Evolutionary conservation across 176 grass and related monocot species (phyloP).

Genomic region (Rhipidocladum racemiflorum): DNA sequence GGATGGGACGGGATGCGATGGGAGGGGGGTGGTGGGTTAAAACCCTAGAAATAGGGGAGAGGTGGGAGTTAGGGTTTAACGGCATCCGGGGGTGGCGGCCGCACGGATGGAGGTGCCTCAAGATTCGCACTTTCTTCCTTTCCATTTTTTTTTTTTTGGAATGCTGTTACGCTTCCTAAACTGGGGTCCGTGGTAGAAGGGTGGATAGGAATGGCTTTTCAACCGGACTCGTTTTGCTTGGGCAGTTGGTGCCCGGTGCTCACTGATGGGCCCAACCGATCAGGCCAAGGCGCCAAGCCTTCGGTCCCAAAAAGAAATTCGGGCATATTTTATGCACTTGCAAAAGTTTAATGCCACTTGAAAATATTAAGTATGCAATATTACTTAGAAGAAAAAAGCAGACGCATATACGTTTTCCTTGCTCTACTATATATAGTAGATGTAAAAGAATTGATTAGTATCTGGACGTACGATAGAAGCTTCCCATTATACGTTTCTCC

Average conservation of each 20-base stretch:
- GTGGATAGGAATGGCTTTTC: background rate
- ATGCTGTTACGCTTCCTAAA: no score
- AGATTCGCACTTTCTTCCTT: conserved; percentile 14
- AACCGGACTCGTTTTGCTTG: background rate
- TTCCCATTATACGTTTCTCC: no score
- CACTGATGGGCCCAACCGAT: background rate
- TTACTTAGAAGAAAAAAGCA: background rate
- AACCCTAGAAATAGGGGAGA: conserved; percentile 71
- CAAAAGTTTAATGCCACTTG: background rate
- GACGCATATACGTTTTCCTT: background rate
- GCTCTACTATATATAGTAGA: no score
- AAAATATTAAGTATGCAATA: background rate
- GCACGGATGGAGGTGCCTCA: conserved; percentile 32
- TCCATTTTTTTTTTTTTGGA: background rate
- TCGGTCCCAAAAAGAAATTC: background rate
- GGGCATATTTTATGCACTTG: background rate
- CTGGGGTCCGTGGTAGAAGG: background rate
- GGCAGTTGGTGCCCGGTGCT: background rate
- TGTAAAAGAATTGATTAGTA: no score
- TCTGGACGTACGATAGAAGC: no score
- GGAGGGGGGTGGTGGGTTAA: conserved; percentile 36
- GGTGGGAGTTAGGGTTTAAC: conserved; percentile 43
- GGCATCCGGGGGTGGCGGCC: conserved; percentile 39
- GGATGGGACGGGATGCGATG: background rate
- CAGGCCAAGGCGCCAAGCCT: background rate